phyloP scores from a whole-genome alignment of 768 basidiomycete species.

The Phanerochaete sordida region DNA sequence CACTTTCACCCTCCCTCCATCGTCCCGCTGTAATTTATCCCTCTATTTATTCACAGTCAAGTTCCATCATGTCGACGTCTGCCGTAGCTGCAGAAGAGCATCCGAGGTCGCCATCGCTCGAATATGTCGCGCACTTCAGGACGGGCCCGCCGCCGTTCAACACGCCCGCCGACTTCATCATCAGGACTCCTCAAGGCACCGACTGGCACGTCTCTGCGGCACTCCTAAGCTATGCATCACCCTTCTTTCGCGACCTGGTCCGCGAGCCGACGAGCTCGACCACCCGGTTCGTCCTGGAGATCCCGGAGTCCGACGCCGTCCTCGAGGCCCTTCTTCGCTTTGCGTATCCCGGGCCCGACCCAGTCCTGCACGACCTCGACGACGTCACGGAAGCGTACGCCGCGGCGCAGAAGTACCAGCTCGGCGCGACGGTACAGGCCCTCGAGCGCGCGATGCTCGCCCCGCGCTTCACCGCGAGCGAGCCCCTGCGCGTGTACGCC shows the following conservation, averaged over 20 bases:
- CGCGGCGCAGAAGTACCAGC: conserved; percentile 64
- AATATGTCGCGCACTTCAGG: neutral
- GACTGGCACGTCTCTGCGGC: conserved; percentile 3
- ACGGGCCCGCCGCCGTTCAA: neutral
- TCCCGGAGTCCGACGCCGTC: conserved; percentile 45
- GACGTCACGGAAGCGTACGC: conserved; percentile 47
- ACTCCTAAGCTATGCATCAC: conserved; percentile 59
- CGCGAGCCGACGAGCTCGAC: conserved; percentile 35
- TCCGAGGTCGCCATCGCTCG: neutral
- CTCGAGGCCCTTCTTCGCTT: conserved; percentile 53
- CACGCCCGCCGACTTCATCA: conserved; percentile 1
- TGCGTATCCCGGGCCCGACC: conserved; percentile 60
- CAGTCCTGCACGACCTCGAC: conserved; percentile 47
- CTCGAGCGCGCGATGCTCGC: conserved; percentile 54
- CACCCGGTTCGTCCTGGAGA: conserved; percentile 44
- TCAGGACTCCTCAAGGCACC: neutral
- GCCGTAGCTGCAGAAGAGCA: neutral
- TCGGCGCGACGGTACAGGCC: conserved; percentile 38
- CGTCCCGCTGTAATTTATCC: neutral
- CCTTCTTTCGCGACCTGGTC: conserved; percentile 65
- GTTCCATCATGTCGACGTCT: neutral
- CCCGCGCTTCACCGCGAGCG: conserved; percentile 41
- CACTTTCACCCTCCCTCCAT: too few species aligned
- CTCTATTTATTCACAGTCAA: neutral
- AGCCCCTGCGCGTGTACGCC: conserved; percentile 64